Percentiles rank a stretch among this genome's conserved stretches.
phyloP scores from a whole-genome alignment of 169 alveolate species.

The Plasmodium gallinaceum region DNA sequence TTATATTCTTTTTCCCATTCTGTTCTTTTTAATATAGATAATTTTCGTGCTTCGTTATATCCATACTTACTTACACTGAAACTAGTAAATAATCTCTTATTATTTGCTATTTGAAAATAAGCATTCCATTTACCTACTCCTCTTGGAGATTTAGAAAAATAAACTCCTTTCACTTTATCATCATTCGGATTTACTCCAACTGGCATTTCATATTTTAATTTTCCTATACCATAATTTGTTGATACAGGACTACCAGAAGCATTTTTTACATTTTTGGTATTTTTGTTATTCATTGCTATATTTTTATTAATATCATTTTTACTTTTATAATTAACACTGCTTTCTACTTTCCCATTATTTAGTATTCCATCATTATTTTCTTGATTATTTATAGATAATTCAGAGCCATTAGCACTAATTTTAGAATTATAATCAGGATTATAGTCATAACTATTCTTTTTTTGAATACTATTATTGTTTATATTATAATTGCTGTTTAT shows the following conservation, averaged over 20 bases:
- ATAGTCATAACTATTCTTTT: constrained; percentile 51
- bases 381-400: constrained; percentile 37
- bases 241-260: constrained; percentile 9
- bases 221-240: constrained; percentile 31
- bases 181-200: constrained; percentile 70
- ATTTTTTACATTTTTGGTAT: neutral
- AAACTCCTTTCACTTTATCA: constrained; percentile 69
- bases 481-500: constrained; percentile 1
- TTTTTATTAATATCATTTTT: neutral
- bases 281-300: constrained; percentile 9
- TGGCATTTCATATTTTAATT: constrained; percentile 73
- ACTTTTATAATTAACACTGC: neutral
- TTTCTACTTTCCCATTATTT: constrained; percentile 8
- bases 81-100: constrained; percentile 67
- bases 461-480: neutral
- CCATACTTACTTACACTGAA: constrained; percentile 75
- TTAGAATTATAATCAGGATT: constrained; percentile 50
- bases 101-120: constrained; percentile 61
- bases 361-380: constrained; percentile 18
- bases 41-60: constrained; percentile 60
- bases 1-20: constrained; percentile 72
- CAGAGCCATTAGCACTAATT: constrained; percentile 48
- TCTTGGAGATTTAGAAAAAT: constrained; percentile 66
- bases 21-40: constrained; percentile 65
- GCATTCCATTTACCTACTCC: constrained; percentile 77